Evolutionary conservation across 805 yeast genomes (phyloP), one percentile per base, ranked within the genome.

Genomic region (Wickerhamomyces rabaulensis): DNA sequence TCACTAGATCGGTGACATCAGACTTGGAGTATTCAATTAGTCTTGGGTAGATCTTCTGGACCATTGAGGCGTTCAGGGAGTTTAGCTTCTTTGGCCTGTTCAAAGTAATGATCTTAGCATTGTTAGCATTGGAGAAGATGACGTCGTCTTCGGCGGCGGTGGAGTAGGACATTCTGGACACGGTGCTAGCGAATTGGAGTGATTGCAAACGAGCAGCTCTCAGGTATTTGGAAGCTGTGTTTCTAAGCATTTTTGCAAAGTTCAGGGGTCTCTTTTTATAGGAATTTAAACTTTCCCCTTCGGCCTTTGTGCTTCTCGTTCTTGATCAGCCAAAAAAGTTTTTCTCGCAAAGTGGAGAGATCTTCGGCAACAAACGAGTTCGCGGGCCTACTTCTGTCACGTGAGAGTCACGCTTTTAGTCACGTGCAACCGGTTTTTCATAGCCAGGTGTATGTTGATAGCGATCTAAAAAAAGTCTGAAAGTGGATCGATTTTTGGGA

Each of bases 21-120:
- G 89, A 79, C 60, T 86, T 85, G 43, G 87, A 72, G 67, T 83
- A 90, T 63, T 91, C 97, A 40, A 75, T 62, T 50, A 90, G 68
- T 35, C 96, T 78, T 20, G 94, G 89, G 33, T 77, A 70, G 50
- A 92, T 82, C 55, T 79, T 74, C 29, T 73, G 63, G 49, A 88
- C 80, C 96, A 92, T 91, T 47, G 79, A 77, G 22, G 78, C 70
- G 64, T 80, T 85, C 55, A 92, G 72, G 6, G 98, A 92, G 69
- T 92, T 94, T 60, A 94, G 77, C 63, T 92, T 92, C 46, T 73
- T 63, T 20, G 91, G 83, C 50, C 98, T 78, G 71, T 92, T 88
- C 53, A 92, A 73, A 9, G 85, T 76, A 55, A 91, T 71, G 33
- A 87, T 69, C 52, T 97, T 79, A 12, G 94, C 81, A 42, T 81